These are phyloP conservation scores for Backusella parvicylindrica DNA, from an alignment of 192 early-diverging fungal species.

Conservation along the genomic window DNA sequence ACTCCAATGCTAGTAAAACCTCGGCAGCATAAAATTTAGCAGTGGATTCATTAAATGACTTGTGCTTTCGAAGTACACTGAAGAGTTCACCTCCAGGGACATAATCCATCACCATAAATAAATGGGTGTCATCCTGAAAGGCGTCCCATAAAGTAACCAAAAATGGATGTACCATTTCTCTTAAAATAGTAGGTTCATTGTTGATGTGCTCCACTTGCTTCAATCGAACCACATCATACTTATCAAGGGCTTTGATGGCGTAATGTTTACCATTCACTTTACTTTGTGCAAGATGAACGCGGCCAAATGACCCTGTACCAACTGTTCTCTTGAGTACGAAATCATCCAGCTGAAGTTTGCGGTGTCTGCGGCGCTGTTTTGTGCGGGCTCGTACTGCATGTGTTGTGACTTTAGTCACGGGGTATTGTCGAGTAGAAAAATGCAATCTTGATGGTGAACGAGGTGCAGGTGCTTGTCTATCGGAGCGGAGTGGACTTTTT, in stretches of 20 bases:
- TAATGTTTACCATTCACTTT: constrained; percentile 76
- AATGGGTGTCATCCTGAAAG: constrained; percentile 82
- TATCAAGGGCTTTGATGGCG: constrained; percentile 93
- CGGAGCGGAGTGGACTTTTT: not conserved
- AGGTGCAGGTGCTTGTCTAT: not conserved
- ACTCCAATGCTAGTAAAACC: constrained; percentile 85
- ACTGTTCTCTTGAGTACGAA: constrained; percentile 82
- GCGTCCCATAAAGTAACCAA: constrained; percentile 85
- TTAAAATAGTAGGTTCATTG: constrained; percentile 88
- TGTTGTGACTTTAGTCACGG: not conserved
- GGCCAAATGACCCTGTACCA: constrained; percentile 93
- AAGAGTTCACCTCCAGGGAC: constrained; percentile 90
- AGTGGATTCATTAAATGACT: constrained; percentile 33
- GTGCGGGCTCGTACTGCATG: constrained; percentile 2
- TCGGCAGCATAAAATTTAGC: constrained; percentile 90
- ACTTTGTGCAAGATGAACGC: constrained; percentile 87
- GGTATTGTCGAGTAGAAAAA: not conserved
- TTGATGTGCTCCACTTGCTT: constrained; percentile 97
- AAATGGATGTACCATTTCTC: constrained; percentile 81
- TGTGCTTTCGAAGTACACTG: constrained; percentile 63
- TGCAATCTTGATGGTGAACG: not conserved
- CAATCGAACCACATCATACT: constrained; percentile 84
- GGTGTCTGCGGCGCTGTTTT: not conserved
- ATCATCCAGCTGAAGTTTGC: constrained; percentile 56
- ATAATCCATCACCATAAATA: constrained; percentile 94